phyloP scores from a whole-genome alignment of 495 filamentous ascomycete species.

The Alectoria sarmentosa region DNA sequence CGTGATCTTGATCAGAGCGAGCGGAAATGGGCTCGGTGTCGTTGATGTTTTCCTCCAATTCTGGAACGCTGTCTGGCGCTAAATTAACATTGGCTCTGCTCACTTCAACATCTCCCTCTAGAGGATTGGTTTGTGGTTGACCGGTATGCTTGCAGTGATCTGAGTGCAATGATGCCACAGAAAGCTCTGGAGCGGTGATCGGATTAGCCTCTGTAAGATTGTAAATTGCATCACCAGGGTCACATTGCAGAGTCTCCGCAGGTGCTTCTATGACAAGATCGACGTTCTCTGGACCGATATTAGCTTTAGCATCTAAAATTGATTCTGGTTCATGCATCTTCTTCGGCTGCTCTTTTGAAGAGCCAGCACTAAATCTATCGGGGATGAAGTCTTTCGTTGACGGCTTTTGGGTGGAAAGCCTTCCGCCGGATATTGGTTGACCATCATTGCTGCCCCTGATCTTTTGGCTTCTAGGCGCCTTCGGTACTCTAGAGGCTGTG shows the following conservation, averaged over 20 bases:
- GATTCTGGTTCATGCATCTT: not conserved
- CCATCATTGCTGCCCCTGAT: not conserved
- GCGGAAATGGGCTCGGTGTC: not conserved
- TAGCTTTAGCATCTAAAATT: not conserved
- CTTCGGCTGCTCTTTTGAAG: not conserved
- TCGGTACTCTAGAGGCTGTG: not conserved
- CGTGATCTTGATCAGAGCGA: not conserved
- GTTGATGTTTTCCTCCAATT: not conserved
- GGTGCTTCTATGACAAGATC: not conserved
- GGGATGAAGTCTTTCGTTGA: not conserved
- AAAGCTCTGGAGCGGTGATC: not conserved
- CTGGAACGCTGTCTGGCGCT: not conserved
- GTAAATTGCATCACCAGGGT: not conserved
- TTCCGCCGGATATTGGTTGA: not conserved
- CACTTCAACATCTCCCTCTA: not conserved
- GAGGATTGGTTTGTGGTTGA: not conserved
- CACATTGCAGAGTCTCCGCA: not conserved
- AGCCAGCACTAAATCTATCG: not conserved
- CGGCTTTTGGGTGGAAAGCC: not conserved
- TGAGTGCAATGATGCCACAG: not conserved
- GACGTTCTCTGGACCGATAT: not conserved
- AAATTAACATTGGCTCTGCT: not conserved
- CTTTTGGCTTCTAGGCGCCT: not conserved
- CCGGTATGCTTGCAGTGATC: not conserved
- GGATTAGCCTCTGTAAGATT: not conserved